Conservation (phyloP, 139 green algal genomes). For the Deuterostichococcus epilithicus region DNA sequence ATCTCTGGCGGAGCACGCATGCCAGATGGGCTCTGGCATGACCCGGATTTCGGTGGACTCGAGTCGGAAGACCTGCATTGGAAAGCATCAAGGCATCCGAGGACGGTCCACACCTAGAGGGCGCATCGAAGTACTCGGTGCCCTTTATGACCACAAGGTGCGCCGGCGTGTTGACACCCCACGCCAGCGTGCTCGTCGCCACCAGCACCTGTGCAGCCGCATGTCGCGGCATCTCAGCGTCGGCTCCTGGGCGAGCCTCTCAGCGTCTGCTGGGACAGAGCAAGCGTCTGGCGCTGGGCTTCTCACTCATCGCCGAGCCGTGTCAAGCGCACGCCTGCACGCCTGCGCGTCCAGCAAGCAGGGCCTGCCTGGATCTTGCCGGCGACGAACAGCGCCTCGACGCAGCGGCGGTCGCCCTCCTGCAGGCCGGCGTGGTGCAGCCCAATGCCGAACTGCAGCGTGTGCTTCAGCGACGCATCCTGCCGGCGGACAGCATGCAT, state of each 20-base stretch:
- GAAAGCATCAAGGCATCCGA: neutral
- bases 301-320: too few species aligned
- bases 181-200: constrained; percentile 87
- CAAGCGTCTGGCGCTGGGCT: too few species aligned
- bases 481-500: constrained; percentile 8
- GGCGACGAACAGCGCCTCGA: constrained; percentile 85
- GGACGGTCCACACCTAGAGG: constrained; percentile 36
- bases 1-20: too few species aligned
- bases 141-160: constrained; percentile 97
- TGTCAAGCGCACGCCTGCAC: too few species aligned
- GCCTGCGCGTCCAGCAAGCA: too few species aligned
- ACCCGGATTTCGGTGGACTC: neutral
- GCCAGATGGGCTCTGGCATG: neutral
- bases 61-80: neutral
- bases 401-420: constrained; percentile 73
- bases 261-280: too few species aligned
- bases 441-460: constrained; percentile 93
- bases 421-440: constrained; percentile 93
- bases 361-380: constrained; percentile 94
- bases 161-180: constrained; percentile 93
- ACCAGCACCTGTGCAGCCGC: constrained; percentile 66
- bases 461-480: constrained; percentile 65
- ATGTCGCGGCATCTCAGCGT: too few species aligned
- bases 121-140: constrained; percentile 94
- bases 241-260: too few species aligned